Evolutionary conservation across 331 rosid genomes (phyloP), one percentile per base, ranked within the genome.

Genomic region (Malus hybrid): DNA sequence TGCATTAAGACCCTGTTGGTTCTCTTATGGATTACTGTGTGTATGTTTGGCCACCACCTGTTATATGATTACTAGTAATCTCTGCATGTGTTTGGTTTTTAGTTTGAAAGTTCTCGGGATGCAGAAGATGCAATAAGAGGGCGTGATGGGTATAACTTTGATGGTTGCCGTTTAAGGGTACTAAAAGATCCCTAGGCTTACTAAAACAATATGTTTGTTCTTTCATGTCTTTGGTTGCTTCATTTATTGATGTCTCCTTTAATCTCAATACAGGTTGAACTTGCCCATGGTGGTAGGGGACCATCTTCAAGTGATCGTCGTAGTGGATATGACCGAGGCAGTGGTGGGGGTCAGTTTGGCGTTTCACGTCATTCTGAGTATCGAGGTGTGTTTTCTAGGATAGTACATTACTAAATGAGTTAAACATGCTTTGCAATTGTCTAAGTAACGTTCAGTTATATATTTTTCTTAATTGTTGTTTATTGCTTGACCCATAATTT

Each of bases 271-370:
- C 81, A 95, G 99, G 99, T 95, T 88, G 99, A 95, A 74, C 99
- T 95, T 74, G 99, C 99, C 65, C 99, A 92, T 85, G 98, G 99
- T 71, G 98, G 99, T 76, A 87, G 99, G 78, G 99, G 99, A 10
- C 94, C 93, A 54, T 82, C 99, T 22, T 91, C 98, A 74, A 87
- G 97, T 82, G 99, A 95, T 75, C 98, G 96, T 9, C 97, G 93
- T 73, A 83, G 87, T 66, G 92, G 93, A 56, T 86, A 93, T 77
- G 93, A 92, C 5, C 87, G 96, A 0, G 66, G 89, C 1, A 78
- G 89, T 3, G 83, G 91, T 13, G 93, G 88, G 39, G 80, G 92
- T 27, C 92, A 93, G 36, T 88, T 89, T 89, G 97, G 99, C n/a
- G 48, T 81, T 74, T 92, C 99, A 48, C 97, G 95, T 76, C 97